A percentile compares a stretch with the other conserved stretches of the same genome.
These are phyloP conservation scores for Colletotrichum neosansevieriae DNA, from an alignment of 2,329 filamentous ascomycete genomes.

Conservation along the genomic window DNA sequence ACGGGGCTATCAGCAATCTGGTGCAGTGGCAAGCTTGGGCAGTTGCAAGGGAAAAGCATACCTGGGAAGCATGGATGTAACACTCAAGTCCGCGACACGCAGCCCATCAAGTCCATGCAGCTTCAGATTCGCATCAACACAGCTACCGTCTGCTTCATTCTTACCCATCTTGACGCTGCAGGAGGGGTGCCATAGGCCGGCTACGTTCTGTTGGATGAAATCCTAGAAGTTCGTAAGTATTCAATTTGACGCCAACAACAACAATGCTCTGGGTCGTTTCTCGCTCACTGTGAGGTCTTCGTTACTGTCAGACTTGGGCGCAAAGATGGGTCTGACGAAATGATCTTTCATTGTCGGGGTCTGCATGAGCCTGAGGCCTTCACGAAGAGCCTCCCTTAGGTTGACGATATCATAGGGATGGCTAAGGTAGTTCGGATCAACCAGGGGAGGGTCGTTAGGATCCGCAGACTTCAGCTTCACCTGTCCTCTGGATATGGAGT, in stretches of 20 bases:
- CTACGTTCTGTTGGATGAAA: constrained; percentile 27
- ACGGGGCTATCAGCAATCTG: background rate
- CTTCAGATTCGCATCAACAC: constrained; percentile 17
- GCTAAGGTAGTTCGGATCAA: constrained; percentile 29
- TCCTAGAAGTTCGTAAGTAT: background rate
- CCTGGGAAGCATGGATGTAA: constrained; percentile 21
- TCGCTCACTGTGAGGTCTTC: constrained; percentile 7
- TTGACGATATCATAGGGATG: constrained; percentile 22
- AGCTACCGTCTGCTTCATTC: constrained; percentile 20
- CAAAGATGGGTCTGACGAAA: constrained; percentile 22
- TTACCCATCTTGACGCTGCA: constrained; percentile 35
- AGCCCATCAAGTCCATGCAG: constrained; percentile 18
- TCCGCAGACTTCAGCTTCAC: constrained; percentile 16
- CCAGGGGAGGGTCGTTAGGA: background rate
- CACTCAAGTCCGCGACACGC: constrained; percentile 9
- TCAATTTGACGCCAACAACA: background rate
- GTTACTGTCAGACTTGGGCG: constrained; percentile 24
- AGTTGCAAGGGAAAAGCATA: background rate
- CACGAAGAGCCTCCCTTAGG: constrained; percentile 8
- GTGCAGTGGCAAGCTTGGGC: background rate
- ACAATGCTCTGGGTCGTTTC: accelerated
- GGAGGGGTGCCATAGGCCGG: constrained; percentile 25
- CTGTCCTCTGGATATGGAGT: constrained; percentile 18
- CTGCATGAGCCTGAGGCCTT: background rate
- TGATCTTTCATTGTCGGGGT: constrained; percentile 16